Evolutionary conservation across 306 rosid genomes (phyloP).

Genomic region (Luffa acutangula): DNA sequence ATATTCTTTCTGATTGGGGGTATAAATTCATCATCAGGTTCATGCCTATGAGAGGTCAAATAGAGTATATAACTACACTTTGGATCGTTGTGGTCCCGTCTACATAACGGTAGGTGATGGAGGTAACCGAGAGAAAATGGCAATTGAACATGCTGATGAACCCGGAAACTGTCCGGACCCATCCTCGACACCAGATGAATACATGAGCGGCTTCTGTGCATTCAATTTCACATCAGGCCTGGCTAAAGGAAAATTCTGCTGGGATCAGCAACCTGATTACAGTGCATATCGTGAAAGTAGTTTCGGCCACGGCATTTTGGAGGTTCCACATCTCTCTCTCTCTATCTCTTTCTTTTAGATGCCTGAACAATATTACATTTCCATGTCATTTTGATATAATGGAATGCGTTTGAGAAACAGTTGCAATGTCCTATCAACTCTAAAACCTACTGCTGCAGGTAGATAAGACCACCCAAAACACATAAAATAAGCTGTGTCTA

Average conservation of each 20-base stretch:
- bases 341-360: not conserved
- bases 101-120: conserved; percentile 75
- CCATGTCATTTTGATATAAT: not conserved
- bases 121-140: conserved; percentile 82
- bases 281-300: conserved; percentile 93
- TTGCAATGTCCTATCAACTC: not conserved
- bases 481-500: not conserved
- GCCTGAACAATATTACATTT: not conserved
- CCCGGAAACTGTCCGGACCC: conserved; percentile 87
- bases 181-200: conserved; percentile 35
- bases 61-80: conserved; percentile 73
- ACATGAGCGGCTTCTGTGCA: conserved; percentile 59
- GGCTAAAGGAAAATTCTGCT: conserved; percentile 77
- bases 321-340: conserved; percentile 32
- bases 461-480: not conserved
- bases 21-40: conserved; percentile 38
- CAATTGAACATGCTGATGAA: conserved; percentile 62
- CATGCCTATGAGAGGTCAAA: conserved; percentile 91
- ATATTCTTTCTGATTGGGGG: not conserved
- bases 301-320: conserved; percentile 92
- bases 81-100: conserved; percentile 84
- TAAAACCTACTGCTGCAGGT: not conserved
- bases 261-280: conserved; percentile 80
- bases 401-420: not conserved
- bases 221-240: conserved; percentile 84